These are phyloP conservation scores for Hirsutella thompsonii DNA, from an alignment of 2,329 filamentous ascomycete species.

Conservation along the genomic window DNA sequence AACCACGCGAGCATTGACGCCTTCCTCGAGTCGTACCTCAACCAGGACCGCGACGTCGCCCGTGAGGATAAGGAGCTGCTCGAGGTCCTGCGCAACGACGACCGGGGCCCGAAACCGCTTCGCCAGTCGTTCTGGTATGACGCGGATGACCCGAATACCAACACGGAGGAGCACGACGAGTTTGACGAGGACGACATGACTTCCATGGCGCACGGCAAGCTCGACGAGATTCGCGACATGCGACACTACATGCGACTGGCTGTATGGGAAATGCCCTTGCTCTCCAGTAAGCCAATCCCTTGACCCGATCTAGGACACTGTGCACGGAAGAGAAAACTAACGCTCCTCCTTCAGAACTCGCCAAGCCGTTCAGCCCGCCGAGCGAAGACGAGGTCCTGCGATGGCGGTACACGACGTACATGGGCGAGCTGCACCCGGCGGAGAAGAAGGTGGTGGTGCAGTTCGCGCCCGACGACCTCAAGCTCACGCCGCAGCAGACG, in stretches of 20 bases:
- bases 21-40: conserved; percentile 14
- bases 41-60: conserved; percentile 9
- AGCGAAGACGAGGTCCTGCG: conserved; percentile 58
- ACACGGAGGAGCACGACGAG: conserved; percentile 42
- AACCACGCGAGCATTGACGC: conserved; percentile 19
- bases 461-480: conserved; percentile 64
- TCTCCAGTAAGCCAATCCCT: conserved; percentile 56
- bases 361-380: conserved; percentile 68
- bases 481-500: conserved; percentile 53
- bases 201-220: conserved; percentile 68
- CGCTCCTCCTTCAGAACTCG: conserved; percentile 46
- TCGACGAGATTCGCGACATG: conserved; percentile 79
- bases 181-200: conserved; percentile 78
- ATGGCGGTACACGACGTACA: conserved; percentile 94
- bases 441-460: conserved; percentile 90
- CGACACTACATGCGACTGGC: conserved; percentile 77
- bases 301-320: too few relatives aligned
- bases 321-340: neutral
- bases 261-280: conserved; percentile 90
- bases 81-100: conserved; percentile 16
- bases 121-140: conserved; percentile 34
- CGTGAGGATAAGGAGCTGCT: conserved; percentile 18
- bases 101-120: conserved; percentile 19
- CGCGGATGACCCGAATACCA: conserved; percentile 32
- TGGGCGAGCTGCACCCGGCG: conserved; percentile 87